phyloP scores from a whole-genome alignment of 2,329 filamentous ascomycete genomes.

The Xylaria sp. region DNA sequence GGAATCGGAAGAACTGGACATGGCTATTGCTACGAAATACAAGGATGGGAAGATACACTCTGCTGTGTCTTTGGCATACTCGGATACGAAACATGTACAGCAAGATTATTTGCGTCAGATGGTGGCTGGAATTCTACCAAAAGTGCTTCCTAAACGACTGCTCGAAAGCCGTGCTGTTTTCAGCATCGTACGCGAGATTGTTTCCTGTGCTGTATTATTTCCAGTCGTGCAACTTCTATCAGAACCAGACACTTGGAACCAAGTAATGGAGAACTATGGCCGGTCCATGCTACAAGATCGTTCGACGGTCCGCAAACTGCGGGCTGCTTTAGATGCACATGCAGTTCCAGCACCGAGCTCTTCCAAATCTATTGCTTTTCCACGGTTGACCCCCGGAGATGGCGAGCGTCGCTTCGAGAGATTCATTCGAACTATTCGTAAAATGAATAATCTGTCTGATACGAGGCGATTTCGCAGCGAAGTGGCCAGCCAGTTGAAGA shows the following conservation, averaged over 20 bases:
- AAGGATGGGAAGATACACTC: conserved; percentile 87
- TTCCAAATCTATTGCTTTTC: conserved; percentile 74
- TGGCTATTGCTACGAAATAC: conserved; percentile 96
- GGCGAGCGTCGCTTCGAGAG: conserved; percentile 94
- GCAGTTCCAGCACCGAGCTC: conserved; percentile 80
- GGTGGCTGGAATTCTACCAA: conserved; percentile 76
- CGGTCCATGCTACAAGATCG: conserved; percentile 91
- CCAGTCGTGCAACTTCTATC: conserved; percentile 83
- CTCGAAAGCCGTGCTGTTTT: conserved; percentile 83
- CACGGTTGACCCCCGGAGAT: conserved; percentile 81
- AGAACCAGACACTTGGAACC: conserved; percentile 98
- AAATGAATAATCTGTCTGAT: conserved; percentile 91
- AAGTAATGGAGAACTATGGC: conserved; percentile 89
- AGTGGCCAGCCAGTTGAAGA: conserved; percentile 89
- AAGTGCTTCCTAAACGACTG: conserved; percentile 77
- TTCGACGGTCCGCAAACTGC: conserved; percentile 90
- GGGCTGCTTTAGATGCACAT: conserved; percentile 93
- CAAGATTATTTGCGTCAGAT: conserved; percentile 87
- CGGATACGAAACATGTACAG: conserved; percentile 84
- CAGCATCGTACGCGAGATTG: conserved; percentile 85
- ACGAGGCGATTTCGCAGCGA: conserved; percentile 92
- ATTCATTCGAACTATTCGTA: conserved; percentile 88
- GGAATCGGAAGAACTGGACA: conserved; percentile 93
- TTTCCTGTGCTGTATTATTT: conserved; percentile 89
- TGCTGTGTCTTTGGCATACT: conserved; percentile 83